Evolutionary conservation across 2,329 filamentous ascomycete species (phyloP).

Genomic region (Penicillium sp.): DNA sequence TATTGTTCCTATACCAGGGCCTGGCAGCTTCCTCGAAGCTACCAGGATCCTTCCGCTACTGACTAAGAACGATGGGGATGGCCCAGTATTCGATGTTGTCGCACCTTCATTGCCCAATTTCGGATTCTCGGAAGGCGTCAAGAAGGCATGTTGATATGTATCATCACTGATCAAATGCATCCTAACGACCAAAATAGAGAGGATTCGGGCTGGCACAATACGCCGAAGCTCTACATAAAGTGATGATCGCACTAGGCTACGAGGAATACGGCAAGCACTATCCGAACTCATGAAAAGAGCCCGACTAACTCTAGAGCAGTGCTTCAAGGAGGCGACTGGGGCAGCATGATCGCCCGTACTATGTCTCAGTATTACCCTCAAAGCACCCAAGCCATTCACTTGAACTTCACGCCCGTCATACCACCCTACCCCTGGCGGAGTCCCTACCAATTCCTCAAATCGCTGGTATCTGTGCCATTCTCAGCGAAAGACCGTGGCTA

Average conservation of each 20-base stretch:
- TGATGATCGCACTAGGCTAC: conserved; percentile 63
- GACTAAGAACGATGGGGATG: conserved; percentile 24
- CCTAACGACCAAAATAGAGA: conserved; percentile 28
- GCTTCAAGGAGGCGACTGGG: conserved; percentile 63
- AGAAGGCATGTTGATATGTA: conserved; percentile 16
- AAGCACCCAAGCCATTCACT: conserved; percentile 51
- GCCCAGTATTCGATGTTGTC: conserved; percentile 46
- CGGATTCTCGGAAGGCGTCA: conserved; percentile 44
- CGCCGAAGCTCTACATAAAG: conserved; percentile 55
- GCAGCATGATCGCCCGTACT: conserved; percentile 53
- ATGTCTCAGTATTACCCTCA: conserved; percentile 54
- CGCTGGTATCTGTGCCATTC: conserved; percentile 25
- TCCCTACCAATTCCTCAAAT: conserved; percentile 46
- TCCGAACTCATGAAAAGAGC: neutral
- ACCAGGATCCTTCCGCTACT: conserved; percentile 40
- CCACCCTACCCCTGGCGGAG: conserved; percentile 45
- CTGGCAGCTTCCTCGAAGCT: conserved; percentile 58
- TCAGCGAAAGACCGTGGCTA: conserved; percentile 20
- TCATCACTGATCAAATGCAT: neutral
- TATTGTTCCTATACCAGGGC: conserved; percentile 32
- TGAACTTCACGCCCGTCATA: conserved; percentile 49
- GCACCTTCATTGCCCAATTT: conserved; percentile 50
- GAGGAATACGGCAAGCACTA: conserved; percentile 44
- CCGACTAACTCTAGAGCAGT: conserved; percentile 16
- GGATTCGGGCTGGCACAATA: conserved; percentile 55